A percentile compares a stretch with the other conserved stretches of the same genome.
Evolutionary conservation across 2,329 filamentous ascomycete species (phyloP).

Genomic region (Aspergillus viridinutans): DNA sequence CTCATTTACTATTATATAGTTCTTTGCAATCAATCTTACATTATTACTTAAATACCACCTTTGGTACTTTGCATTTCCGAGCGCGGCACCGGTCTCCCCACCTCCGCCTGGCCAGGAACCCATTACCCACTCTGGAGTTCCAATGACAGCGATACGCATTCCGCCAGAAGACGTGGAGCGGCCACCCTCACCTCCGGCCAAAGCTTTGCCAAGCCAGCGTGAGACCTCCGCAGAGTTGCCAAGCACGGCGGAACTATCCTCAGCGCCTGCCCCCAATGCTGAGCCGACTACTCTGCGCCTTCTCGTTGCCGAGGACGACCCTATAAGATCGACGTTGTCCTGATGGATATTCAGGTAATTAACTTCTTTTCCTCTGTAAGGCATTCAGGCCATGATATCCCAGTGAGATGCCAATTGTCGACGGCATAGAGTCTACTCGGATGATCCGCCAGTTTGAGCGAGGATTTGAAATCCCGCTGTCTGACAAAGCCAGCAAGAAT

Average conservation of each 20-base stretch:
- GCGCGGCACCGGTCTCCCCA: background rate
- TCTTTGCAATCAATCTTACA: no score
- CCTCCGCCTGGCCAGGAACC: conserved; percentile 21
- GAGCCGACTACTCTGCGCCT: conserved; percentile 39
- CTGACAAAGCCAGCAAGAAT: conserved; percentile 55
- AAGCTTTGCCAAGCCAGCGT: conserved; percentile 2
- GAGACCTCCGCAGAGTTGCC: conserved; percentile 1
- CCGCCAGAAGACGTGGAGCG: conserved; percentile 17
- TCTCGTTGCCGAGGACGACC: conserved; percentile 82
- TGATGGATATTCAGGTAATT: conserved; percentile 91
- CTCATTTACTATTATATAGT: no score
- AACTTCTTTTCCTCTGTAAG: background rate
- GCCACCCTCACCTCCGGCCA: background rate
- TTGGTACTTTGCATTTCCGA: no score
- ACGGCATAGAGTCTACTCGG: conserved; percentile 78
- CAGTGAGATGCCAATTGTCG: conserved; percentile 84
- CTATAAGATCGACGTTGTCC: conserved; percentile 74
- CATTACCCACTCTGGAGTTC: conserved; percentile 32
- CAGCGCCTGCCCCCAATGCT: background rate
- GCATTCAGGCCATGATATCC: conserved; percentile 1
- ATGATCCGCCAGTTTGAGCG: conserved; percentile 75
- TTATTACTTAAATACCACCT: no score
- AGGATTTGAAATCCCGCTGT: conserved; percentile 50
- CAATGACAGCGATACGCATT: conserved; percentile 28
- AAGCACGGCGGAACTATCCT: background rate